Percentiles rank a stretch among this genome's conserved stretches.
Conservation (phyloP, 148 eudicot species). For the Rhododendron ferrugineum region DNA sequence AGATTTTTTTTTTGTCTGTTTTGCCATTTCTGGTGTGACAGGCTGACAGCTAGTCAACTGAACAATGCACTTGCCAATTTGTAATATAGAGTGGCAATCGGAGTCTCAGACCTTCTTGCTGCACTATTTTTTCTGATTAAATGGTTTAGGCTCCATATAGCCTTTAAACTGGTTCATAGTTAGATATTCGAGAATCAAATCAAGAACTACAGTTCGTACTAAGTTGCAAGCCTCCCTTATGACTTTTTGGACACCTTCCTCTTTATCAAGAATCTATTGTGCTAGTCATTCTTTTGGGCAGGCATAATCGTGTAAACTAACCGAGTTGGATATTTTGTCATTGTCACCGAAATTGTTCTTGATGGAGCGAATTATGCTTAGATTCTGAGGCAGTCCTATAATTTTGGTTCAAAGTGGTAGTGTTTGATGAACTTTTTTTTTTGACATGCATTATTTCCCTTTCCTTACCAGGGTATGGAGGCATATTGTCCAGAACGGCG, state of each 20-base stretch:
- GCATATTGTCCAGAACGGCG: slow-evolving; percentile 64
- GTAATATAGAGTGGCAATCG: neutral
- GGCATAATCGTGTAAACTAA: neutral
- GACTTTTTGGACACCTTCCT: neutral
- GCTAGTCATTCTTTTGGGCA: slow-evolving; percentile 1
- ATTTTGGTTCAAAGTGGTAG: neutral
- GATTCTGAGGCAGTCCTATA: neutral
- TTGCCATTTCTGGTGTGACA: neutral
- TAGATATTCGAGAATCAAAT: neutral
- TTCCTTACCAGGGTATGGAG: slow-evolving; percentile 58
- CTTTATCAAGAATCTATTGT: neutral
- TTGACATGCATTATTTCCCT: neutral
- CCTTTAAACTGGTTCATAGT: neutral
- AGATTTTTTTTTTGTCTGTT: neutral
- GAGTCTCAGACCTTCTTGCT: neutral
- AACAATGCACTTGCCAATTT: neutral
- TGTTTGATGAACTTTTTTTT: slow-evolving; percentile 1
- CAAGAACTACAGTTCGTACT: neutral
- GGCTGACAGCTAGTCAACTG: neutral
- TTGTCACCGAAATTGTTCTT: neutral
- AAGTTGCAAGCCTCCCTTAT: neutral
- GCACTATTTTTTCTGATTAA: neutral
- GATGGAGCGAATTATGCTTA: neutral
- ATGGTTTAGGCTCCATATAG: neutral
- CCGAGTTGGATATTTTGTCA: neutral